These are phyloP conservation scores for Talaromyces atroroseus DNA, from an alignment of 2,329 filamentous ascomycete genomes.

Conservation along the genomic window DNA sequence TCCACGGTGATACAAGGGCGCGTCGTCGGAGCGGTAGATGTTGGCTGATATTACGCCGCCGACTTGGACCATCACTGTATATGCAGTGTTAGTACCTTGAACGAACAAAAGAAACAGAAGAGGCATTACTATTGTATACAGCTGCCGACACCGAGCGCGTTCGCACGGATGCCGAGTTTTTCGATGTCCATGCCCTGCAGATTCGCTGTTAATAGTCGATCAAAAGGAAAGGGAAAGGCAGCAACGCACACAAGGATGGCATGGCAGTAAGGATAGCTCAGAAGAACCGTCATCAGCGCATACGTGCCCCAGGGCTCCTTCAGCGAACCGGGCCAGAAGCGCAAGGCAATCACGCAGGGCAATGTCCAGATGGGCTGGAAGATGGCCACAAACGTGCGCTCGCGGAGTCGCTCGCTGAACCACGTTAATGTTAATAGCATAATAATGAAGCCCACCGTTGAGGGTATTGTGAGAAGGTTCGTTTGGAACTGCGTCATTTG, in stretches of 20 bases:
- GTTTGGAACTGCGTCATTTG: constrained; percentile 48
- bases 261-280: constrained; percentile 55
- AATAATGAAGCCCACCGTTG: constrained; percentile 46
- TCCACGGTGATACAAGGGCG: constrained; percentile 52
- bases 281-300: constrained; percentile 47
- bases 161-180: constrained; percentile 38
- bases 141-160: constrained; percentile 39
- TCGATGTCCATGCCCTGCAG: constrained; percentile 35
- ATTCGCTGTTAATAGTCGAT: background rate
- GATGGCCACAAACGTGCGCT: constrained; percentile 50
- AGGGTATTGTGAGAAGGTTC: constrained; percentile 59
- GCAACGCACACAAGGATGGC: constrained; percentile 33
- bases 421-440: constrained; percentile 45
- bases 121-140: constrained; percentile 43
- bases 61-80: constrained; percentile 19
- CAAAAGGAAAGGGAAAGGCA: background rate
- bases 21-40: constrained; percentile 52
- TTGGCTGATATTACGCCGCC: background rate
- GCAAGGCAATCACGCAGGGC: constrained; percentile 48
- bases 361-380: constrained; percentile 51
- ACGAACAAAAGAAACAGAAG: constrained; percentile 16
- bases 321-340: constrained; percentile 41
- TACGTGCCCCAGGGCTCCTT: constrained; percentile 51
- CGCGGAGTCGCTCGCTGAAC: constrained; percentile 40
- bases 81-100: background rate